These are phyloP conservation scores for Ceratobasidium papillatum DNA, from an alignment of 1,284 basidiomycete genomes.

Conservation along the genomic window DNA sequence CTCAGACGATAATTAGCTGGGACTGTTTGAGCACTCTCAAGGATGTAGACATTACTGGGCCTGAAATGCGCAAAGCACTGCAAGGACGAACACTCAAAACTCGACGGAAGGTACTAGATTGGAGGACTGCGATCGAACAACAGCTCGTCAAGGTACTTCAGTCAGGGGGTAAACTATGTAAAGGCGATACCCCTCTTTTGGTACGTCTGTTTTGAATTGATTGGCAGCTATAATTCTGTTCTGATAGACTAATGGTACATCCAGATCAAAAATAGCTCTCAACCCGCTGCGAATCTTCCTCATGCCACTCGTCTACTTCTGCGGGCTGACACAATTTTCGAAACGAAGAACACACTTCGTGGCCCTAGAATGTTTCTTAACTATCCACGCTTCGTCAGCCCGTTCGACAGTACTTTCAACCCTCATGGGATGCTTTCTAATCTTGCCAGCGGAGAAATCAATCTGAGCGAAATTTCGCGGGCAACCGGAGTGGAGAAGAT, in stretches of 20 bases:
- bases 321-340: constrained; percentile 23
- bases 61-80: not conserved
- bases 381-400: not conserved
- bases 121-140: not conserved
- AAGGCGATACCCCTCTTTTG: not conserved
- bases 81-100: not conserved
- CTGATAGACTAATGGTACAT: too few species aligned
- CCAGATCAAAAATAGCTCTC: not conserved
- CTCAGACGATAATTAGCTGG: not conserved
- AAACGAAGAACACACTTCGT: too few species aligned
- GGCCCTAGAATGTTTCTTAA: not conserved
- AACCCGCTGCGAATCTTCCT: not conserved
- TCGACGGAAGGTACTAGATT: not conserved
- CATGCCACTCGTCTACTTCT: constrained; percentile 4
- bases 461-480: not conserved
- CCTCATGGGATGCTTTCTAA: not conserved
- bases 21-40: not conserved
- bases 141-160: not conserved
- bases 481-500: not conserved
- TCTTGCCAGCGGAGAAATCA: too few species aligned
- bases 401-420: not conserved
- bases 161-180: not conserved
- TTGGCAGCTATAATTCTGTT: too few species aligned
- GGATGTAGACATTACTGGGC: not conserved
- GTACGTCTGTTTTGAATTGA: too few species aligned